A percentile compares a stretch with the other conserved stretches of the same genome.
These are phyloP conservation scores for Tetrahymena malaccensis DNA, from an alignment of 73 alveolate genomes.

Conservation along the genomic window DNA sequence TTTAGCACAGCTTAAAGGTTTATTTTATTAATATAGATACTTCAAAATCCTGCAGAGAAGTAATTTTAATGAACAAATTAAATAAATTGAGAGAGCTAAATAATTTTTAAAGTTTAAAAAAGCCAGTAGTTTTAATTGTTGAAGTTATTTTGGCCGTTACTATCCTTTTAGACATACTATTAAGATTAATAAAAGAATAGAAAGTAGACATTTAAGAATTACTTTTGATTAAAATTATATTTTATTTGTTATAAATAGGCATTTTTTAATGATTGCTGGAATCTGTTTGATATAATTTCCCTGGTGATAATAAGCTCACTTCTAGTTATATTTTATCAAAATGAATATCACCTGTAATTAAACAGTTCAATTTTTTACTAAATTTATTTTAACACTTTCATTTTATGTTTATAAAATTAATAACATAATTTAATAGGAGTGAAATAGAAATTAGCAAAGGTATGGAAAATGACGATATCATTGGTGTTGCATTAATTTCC, in stretches of 20 bases:
- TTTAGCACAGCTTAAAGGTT: not conserved
- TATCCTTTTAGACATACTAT: not conserved
- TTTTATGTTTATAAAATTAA: too few relatives aligned
- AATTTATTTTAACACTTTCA: not conserved
- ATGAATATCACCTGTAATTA: not conserved
- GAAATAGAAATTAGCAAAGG: not conserved
- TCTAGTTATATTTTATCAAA: not conserved
- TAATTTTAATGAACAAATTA: not conserved
- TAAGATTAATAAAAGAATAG: not conserved
- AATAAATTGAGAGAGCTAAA: too few relatives aligned
- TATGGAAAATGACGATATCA: not conserved
- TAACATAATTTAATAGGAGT: not conserved
- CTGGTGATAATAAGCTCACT: not conserved
- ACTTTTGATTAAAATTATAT: not conserved
- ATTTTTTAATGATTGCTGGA: not conserved
- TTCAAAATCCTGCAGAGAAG: not conserved
- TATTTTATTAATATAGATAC: not conserved
- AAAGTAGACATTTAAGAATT: not conserved
- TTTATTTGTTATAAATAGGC: not conserved
- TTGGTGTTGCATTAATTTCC: not conserved
- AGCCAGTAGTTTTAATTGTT: not conserved
- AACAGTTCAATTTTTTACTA: not conserved
- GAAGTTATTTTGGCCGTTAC: not conserved
- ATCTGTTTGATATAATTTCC: not conserved
- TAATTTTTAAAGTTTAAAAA: not conserved